Percentiles rank a stretch among this genome's conserved stretches.
Conservation (phyloP, 192 early-diverging fungal genomes). For the Dispira parvispora region DNA sequence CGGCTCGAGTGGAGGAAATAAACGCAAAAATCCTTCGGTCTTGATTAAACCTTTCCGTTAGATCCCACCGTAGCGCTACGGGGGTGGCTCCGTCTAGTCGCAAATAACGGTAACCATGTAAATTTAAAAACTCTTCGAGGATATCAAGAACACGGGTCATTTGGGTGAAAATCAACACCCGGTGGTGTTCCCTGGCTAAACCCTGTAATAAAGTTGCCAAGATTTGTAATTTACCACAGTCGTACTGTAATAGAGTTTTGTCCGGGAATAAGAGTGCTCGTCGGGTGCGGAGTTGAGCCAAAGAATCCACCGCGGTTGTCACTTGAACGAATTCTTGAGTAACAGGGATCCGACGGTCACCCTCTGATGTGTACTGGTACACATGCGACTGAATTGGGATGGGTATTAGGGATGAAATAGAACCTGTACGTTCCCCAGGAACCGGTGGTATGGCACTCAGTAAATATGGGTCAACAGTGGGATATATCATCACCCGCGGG, state of each 20-base stretch:
- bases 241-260: constrained; percentile 63
- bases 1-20: constrained; percentile 45
- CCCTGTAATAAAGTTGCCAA: constrained; percentile 33
- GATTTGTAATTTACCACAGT: constrained; percentile 63
- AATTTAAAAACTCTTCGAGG: constrained; percentile 45
- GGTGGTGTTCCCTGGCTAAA: constrained; percentile 39
- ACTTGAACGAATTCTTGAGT: background rate
- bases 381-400: no score
- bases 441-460: no score
- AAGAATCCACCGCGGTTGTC: constrained; percentile 26
- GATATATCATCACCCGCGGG: constrained; percentile 18
- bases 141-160: constrained; percentile 53
- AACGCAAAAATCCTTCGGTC: constrained; percentile 38
- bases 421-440: no score
- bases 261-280: constrained; percentile 70
- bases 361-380: constrained; percentile 12
- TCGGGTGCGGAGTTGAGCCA: constrained; percentile 38
- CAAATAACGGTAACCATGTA: constrained; percentile 43
- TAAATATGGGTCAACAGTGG: constrained; percentile 7
- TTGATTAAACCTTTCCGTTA: constrained; percentile 40
- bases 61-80: constrained; percentile 35
- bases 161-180: constrained; percentile 45
- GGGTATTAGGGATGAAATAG: no score
- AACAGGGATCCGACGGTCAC: constrained; percentile 14
- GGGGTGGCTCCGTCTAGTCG: constrained; percentile 43